Conservation (phyloP, 768 basidiomycete genomes). For the Hericium alpestre region DNA sequence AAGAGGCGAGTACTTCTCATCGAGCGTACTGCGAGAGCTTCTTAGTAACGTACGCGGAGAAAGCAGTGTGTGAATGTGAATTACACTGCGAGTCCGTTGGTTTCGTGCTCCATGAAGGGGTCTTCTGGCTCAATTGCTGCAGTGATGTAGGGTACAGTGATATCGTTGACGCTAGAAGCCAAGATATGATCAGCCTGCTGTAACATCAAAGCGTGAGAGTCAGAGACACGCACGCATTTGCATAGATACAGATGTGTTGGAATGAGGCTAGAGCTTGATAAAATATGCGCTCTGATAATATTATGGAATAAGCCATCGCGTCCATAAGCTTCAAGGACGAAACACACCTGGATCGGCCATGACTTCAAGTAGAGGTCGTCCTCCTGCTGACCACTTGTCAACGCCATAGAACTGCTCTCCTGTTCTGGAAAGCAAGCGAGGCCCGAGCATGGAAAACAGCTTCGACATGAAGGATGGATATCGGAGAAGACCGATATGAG, state of each 20-base stretch:
- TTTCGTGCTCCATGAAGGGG: slow-evolving; percentile 45
- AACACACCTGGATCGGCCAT: slow-evolving; percentile 66
- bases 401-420: slow-evolving; percentile 48
- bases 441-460: slow-evolving; percentile 45
- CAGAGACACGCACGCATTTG: slow-evolving; percentile 60
- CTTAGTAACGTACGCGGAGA: not conserved
- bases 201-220: not conserved
- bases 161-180: slow-evolving; percentile 48
- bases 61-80: slow-evolving; percentile 12
- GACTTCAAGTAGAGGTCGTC: slow-evolving; percentile 58
- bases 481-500: slow-evolving; percentile 65
- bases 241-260: slow-evolving; percentile 63
- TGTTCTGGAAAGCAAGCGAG: slow-evolving; percentile 63
- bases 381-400: slow-evolving; percentile 63
- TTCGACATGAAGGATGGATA: slow-evolving; percentile 51
- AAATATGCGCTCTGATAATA: slow-evolving; percentile 52
- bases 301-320: not conserved
- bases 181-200: not conserved
- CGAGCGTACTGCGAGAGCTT: not conserved
- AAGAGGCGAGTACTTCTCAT: slow-evolving; percentile 10
- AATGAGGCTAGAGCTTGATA: slow-evolving; percentile 63
- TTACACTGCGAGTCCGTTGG: slow-evolving; percentile 55
- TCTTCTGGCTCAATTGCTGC: slow-evolving; percentile 63
- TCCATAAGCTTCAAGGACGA: not conserved
- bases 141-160: slow-evolving; percentile 76